Evolutionary conservation across 2,329 filamentous ascomycete genomes (phyloP), one percentile per base, ranked within the genome.

Genomic region (Ophiostoma sp.): DNA sequence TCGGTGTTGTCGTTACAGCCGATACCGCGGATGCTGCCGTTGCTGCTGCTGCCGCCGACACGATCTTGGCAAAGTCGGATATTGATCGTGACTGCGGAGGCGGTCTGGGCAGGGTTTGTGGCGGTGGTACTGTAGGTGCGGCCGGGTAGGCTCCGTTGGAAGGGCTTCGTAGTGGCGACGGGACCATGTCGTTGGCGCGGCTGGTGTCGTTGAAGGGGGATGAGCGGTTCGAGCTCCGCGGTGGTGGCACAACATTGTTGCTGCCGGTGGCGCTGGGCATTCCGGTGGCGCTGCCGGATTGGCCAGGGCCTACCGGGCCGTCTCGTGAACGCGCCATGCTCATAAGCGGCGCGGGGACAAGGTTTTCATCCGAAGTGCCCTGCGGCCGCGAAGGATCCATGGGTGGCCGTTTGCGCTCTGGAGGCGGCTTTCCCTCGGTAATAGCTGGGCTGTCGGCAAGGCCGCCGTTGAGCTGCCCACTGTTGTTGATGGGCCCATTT

Each of bases 381-480:
- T 81, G 79, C 7, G 84, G 84, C 44, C 84, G 79, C 6, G 83
- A 76, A 7, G 84, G 82, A 69, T 88, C 84, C 86, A 91, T 89
- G 0, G 87, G 86, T 1, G 88, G 88, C 65, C 88, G 80, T 75
- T 83, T 87, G 70, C 88, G 81, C 72, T 89, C 87, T 0, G 88
- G 88, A 0, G 85, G 82, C 1, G 85, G 82, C 16, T 69, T 69
- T 36, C 83, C 78, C 47, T 82, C 82, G n/a, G 66, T 41, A 14
- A 76, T 73, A 5, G 69, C 42, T 0, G 71, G 69, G 52, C 67
- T 70, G 55, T 71, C 72, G 38, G 68, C 69, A 1, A 70, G 16
- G 75, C 72, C 55, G 76, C 71, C 44, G 75, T 75, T n/a, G 74
- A 27, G 27, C 74, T 42, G 67, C 49, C 49, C 27, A 27, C 58